phyloP scores from a whole-genome alignment of 352 stramenopile species.

The Globisporangium sylvaticum region DNA sequence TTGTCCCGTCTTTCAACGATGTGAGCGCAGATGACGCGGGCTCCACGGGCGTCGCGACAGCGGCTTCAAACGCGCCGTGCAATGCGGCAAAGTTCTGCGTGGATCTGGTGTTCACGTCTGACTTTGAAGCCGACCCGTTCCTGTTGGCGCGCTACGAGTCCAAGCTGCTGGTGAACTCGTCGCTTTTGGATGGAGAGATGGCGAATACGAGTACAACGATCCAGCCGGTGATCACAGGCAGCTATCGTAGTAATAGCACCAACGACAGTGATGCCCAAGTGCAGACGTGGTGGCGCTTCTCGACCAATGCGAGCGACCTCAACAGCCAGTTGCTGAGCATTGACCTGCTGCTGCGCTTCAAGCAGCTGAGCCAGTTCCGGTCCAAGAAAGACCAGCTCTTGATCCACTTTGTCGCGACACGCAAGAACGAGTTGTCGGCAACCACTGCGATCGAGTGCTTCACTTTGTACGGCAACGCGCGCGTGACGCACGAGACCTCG shows the following conservation, averaged over 20 bases:
- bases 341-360: slow-evolving; percentile 28
- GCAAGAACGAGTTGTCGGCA: neutral
- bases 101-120: slow-evolving; percentile 24
- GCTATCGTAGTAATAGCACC: neutral
- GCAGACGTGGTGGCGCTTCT: slow-evolving; percentile 27
- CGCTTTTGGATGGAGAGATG: slow-evolving; percentile 17
- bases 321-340: slow-evolving; percentile 3
- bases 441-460: slow-evolving; percentile 22
- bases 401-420: slow-evolving; percentile 18
- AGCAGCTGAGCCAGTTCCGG: slow-evolving; percentile 28
- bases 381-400: slow-evolving; percentile 26
- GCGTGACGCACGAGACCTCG: slow-evolving; percentile 11
- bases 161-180: slow-evolving; percentile 8
- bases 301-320: neutral
- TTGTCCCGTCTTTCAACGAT: slow-evolving; percentile 5
- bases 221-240: neutral
- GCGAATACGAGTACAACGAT: neutral
- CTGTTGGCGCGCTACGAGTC: slow-evolving; percentile 25
- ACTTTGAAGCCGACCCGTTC: slow-evolving; percentile 30
- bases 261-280: neutral
- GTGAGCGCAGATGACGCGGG: neutral
- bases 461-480: slow-evolving; percentile 30
- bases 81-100: slow-evolving; percentile 20
- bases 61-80: slow-evolving; percentile 6
- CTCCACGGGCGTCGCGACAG: neutral